Evolutionary conservation across 2,329 filamentous ascomycete species (phyloP).

Genomic region (Dactylella cylindrospora): DNA sequence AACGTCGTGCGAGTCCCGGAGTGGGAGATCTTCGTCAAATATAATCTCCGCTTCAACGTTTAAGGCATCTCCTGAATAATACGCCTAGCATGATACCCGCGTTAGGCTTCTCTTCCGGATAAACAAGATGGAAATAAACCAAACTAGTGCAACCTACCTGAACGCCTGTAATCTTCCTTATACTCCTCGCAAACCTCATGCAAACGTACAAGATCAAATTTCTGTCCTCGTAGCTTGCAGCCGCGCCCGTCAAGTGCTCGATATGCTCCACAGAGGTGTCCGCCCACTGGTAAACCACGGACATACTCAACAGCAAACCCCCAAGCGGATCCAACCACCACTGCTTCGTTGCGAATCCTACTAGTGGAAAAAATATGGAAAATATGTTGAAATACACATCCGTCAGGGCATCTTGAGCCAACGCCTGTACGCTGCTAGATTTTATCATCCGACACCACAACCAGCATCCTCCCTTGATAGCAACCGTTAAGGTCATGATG

Average conservation of each 20-base stretch:
- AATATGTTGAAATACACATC: slow-evolving; percentile 72
- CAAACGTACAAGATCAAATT: slow-evolving; percentile 87
- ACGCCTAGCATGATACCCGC: slow-evolving; percentile 56
- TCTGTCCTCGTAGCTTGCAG: slow-evolving; percentile 75
- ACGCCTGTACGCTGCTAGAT: slow-evolving; percentile 80
- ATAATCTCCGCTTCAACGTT: slow-evolving; percentile 84
- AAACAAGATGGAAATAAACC: too few relatives aligned
- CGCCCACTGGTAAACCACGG: slow-evolving; percentile 79
- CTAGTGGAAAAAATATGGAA: slow-evolving; percentile 75
- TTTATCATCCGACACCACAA: slow-evolving; percentile 82
- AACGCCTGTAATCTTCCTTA: slow-evolving; percentile 80
- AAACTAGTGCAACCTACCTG: too few relatives aligned
- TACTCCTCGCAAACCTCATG: slow-evolving; percentile 88
- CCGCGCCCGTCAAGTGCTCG: slow-evolving; percentile 75
- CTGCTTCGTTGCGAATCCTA: slow-evolving; percentile 55
- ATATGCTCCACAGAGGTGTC: slow-evolving; percentile 74
- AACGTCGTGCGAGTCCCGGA: slow-evolving; percentile 80
- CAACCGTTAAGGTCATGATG: slow-evolving; percentile 78
- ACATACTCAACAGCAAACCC: slow-evolving; percentile 72
- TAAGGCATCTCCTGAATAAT: slow-evolving; percentile 81
- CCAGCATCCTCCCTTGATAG: slow-evolving; percentile 82
- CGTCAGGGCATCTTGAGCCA: slow-evolving; percentile 65
- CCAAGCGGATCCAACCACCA: slow-evolving; percentile 85
- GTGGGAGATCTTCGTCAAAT: slow-evolving; percentile 70
- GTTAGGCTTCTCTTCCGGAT: too few relatives aligned